A percentile compares a stretch with the other conserved stretches of the same genome.
Conservation (phyloP, 495 filamentous ascomycete genomes). For the Aspergillus sclerotiicarbonarius region DNA sequence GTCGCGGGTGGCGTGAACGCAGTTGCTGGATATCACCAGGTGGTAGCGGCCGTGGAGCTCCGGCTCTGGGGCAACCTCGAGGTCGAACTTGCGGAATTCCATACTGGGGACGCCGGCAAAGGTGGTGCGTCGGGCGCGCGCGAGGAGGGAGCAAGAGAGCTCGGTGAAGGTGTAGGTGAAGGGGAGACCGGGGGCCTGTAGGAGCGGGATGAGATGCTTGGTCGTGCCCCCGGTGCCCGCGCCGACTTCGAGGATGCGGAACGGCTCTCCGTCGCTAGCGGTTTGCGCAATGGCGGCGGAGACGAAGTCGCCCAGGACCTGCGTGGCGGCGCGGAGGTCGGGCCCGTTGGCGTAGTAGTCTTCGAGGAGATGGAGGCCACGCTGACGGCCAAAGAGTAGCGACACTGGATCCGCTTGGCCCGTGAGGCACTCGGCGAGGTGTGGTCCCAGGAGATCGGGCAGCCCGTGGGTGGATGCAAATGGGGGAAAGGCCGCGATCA, state of each 20-base stretch:
- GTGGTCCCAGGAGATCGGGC: no score
- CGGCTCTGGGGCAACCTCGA: slow-evolving; percentile 33
- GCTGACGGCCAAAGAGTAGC: no score
- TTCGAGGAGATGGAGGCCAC: no score
- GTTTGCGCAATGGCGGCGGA: no score
- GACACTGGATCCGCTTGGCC: no score
- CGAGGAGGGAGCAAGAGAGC: slow-evolving; percentile 38
- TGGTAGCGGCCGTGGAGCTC: slow-evolving; percentile 34
- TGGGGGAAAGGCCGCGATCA: no score
- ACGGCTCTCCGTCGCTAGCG: slow-evolving; percentile 7
- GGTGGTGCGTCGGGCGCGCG: slow-evolving; percentile 28
- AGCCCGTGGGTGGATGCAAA: no score
- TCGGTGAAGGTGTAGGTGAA: slow-evolving; percentile 50
- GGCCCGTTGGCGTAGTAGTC: no score
- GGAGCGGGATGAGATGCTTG: slow-evolving; percentile 23
- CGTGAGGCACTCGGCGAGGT: no score
- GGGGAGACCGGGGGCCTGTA: slow-evolving; percentile 31
- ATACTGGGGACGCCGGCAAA: slow-evolving; percentile 38
- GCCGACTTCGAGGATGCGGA: slow-evolving; percentile 42
- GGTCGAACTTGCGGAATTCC: slow-evolving; percentile 37
- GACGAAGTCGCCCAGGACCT: no score
- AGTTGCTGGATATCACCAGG: slow-evolving; percentile 43
- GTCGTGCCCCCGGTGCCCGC: slow-evolving; percentile 45
- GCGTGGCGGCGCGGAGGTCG: slow-evolving; percentile 24
- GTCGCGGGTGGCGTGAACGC: slow-evolving; percentile 44